Evolutionary conservation across 805 yeast genomes (phyloP), one percentile per base, ranked within the genome.

Genomic region (Candida verbasci): DNA sequence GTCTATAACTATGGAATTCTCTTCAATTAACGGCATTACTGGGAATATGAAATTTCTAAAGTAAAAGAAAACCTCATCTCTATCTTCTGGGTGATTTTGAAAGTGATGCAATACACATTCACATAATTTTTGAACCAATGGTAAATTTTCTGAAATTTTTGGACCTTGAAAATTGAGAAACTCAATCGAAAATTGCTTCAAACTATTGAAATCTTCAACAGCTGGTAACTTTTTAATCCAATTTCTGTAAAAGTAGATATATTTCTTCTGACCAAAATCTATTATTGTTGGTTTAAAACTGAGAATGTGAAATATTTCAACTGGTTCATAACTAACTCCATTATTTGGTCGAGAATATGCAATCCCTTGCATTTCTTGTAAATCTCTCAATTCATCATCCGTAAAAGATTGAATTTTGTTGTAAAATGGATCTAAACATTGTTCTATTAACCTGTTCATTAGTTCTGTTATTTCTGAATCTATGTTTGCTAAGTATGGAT

Each of bases 41-140:
- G 93, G 91, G 20, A 85, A 71, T 2, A 91, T 64, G 47, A 70
- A 81, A 40, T 76, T 74, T 43, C 95, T 71, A 47, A 71, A 74
- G 46, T 70, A 83, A 29, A 72, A 72, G 33, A 81, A 64, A 88
- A 94, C 62, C 20, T 37, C 42, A 3, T 36, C 41, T 35, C 43
- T 49, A 12, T 43, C 43, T 10, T 29, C 41, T 20, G 38, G 49
- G 22, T 50, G 48, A 2, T 43, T 40, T 2, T 31, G 37, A 7
- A 47, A 36, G 3, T 33, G 35, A 10, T 35, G 34, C 25, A 77
- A 53, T 9, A 76, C 80, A n/a, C 86, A 72, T 27, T 85, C 75
- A 38, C 86, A 73, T 1, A 89, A 35, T 44, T 80, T 76, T 6
- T 75, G 60, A 10, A 84, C 58, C 2, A 86, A 55, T 2, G 53